Conservation (phyloP, 306 rosid genomes). For the Vachellia pachyceras region DNA sequence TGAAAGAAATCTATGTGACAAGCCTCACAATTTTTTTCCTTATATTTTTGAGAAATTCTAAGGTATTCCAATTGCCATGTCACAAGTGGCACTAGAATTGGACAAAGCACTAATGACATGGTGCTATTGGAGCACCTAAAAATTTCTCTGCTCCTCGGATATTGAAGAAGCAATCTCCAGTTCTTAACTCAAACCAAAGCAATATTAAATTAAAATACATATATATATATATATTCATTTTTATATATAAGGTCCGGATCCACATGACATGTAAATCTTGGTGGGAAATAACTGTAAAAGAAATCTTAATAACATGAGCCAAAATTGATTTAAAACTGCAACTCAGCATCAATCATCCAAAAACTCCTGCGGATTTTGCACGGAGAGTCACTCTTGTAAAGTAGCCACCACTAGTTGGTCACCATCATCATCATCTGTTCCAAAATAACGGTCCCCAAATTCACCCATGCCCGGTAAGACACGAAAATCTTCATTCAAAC, state of each 20-base stretch:
- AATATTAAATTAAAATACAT: not conserved
- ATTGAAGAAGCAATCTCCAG: not conserved
- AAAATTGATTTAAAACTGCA: constrained; percentile 50
- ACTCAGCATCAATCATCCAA: constrained; percentile 30
- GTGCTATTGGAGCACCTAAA: not conserved
- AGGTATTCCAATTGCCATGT: not conserved
- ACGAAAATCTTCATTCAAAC: constrained; percentile 84
- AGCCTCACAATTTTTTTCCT: too few relatives aligned
- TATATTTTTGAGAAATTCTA: not conserved
- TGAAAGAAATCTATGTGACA: not conserved
- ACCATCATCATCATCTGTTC: constrained; percentile 92
- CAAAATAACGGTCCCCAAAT: constrained; percentile 96
- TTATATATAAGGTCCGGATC: not conserved
- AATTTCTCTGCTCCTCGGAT: not conserved
- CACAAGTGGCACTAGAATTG: not conserved
- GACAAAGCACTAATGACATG: not conserved
- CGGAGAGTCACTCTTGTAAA: constrained; percentile 37
- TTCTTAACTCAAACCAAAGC: not conserved
- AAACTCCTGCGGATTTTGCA: constrained; percentile 36
- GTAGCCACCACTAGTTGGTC: constrained; percentile 55
- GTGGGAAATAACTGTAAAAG: not conserved
- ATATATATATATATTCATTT: constrained; percentile 6
- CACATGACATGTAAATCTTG: not conserved
- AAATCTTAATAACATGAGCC: constrained; percentile 28
- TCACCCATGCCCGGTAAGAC: constrained; percentile 98